Evolutionary conservation across 2,329 filamentous ascomycete species (phyloP).

Genomic region (Plectosphaerella sp.): DNA sequence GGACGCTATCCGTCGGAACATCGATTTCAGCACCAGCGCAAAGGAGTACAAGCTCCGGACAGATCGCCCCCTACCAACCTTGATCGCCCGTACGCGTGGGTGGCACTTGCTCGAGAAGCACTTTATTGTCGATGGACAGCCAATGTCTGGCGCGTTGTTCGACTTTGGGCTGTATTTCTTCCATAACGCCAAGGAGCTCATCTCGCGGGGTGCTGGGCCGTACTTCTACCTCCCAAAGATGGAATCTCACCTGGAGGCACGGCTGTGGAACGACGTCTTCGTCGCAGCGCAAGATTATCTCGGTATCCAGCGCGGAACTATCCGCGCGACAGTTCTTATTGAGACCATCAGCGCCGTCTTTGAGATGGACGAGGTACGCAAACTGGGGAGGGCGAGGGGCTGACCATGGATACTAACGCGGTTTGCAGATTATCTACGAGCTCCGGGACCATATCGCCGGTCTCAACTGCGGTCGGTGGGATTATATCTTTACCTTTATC

Average conservation of each 20-base stretch:
- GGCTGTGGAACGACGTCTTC: slow-evolving; percentile 98
- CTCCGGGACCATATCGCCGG: slow-evolving; percentile 93
- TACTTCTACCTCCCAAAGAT: slow-evolving; percentile 99
- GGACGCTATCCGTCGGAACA: slow-evolving; percentile 87
- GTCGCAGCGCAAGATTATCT: slow-evolving; percentile 93
- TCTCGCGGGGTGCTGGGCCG: slow-evolving; percentile 78
- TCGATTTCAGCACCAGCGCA: slow-evolving; percentile 91
- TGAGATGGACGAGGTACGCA: slow-evolving; percentile 81
- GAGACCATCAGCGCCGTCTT: slow-evolving; percentile 98
- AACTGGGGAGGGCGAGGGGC: too few species aligned
- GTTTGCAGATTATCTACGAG: slow-evolving; percentile 82
- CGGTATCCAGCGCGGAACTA: slow-evolving; percentile 83
- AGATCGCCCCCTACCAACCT: slow-evolving; percentile 77
- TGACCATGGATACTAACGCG: neutral
- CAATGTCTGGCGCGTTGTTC: slow-evolving; percentile 88
- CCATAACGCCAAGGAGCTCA: slow-evolving; percentile 90
- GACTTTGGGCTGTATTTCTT: slow-evolving; percentile 99
- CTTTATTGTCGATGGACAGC: slow-evolving; percentile 89
- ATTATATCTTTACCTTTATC: slow-evolving; percentile 99
- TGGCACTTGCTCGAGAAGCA: slow-evolving; percentile 99
- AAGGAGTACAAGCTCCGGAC: slow-evolving; percentile 98
- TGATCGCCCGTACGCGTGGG: slow-evolving; percentile 90
- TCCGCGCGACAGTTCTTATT: slow-evolving; percentile 91
- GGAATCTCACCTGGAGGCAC: slow-evolving; percentile 94
- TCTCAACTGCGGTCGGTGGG: slow-evolving; percentile 97